Conservation (phyloP, 257 asterid species). For the Ilex aquifolium region DNA sequence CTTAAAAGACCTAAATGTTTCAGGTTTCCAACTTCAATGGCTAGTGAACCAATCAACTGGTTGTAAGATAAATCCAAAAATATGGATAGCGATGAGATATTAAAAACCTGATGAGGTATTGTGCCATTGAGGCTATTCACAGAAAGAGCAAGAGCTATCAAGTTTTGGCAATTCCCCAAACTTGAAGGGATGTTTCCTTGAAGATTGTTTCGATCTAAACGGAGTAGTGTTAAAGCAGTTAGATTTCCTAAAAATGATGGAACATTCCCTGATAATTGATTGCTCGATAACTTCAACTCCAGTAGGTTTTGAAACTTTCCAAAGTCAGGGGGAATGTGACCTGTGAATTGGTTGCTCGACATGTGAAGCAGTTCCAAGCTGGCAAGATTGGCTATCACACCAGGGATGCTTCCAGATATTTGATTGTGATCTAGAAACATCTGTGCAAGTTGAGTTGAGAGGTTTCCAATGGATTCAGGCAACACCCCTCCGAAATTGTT, state of each 20-base stretch:
- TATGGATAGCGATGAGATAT: background rate
- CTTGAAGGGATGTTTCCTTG: background rate
- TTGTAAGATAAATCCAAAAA: background rate
- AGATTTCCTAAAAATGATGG: background rate
- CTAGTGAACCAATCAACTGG: conserved; percentile 12
- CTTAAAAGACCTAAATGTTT: background rate
- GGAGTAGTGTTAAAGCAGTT: background rate
- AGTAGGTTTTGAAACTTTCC: background rate
- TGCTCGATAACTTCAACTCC: too few species aligned
- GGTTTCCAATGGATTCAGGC: conserved; percentile 11
- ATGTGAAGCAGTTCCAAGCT: background rate
- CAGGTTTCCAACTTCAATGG: conserved; percentile 13
- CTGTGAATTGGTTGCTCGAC: background rate
- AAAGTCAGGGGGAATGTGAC: background rate
- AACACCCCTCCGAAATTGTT: conserved; percentile 18
- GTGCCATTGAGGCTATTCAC: background rate
- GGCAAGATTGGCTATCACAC: background rate
- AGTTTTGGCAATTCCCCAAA: background rate
- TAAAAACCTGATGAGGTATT: conserved; percentile 6
- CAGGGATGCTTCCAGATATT: background rate
- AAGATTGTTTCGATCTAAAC: background rate
- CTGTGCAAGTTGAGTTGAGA: background rate
- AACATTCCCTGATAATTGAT: background rate
- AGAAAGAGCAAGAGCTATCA: background rate
- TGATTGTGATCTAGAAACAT: background rate